These are phyloP conservation scores for Fusarium devonianum DNA, from an alignment of 2,329 filamentous ascomycete species.

Conservation along the genomic window DNA sequence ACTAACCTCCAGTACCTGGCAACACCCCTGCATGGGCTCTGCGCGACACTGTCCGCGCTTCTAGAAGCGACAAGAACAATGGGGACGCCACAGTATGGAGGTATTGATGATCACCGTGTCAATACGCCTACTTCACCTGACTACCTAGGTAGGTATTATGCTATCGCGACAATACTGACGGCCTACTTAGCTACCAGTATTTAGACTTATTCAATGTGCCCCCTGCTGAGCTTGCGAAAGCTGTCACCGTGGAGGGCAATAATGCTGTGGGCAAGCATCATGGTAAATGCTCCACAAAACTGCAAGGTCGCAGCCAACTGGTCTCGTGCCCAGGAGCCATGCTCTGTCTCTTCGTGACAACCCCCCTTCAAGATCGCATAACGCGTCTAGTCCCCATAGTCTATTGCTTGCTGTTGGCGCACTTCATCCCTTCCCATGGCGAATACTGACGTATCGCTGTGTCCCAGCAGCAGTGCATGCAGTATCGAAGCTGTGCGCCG, in stretches of 20 bases:
- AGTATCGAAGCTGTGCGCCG: not conserved
- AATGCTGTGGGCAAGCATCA: conserved; percentile 20
- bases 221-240: conserved; percentile 2
- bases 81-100: not conserved
- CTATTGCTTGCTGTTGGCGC: not conserved
- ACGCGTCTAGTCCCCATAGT: not conserved
- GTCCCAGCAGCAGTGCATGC: not conserved
- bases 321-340: conserved; percentile 37
- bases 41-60: conserved; percentile 32
- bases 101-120: too few species aligned
- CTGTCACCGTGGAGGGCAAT: conserved; percentile 10
- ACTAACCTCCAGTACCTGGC: conserved; percentile 19
- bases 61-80: conserved; percentile 43
- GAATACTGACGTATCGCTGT: not conserved
- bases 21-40: conserved; percentile 37
- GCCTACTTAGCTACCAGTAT: too few species aligned
- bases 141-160: not conserved
- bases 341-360: conserved; percentile 4
- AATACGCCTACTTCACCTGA: too few species aligned
- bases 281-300: conserved; percentile 34
- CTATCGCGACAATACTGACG: not conserved
- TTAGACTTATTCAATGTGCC: too few species aligned
- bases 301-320: conserved; percentile 31
- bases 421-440: not conserved
- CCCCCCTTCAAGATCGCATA: conserved; percentile 7